These are phyloP conservation scores for Choiromyces venosus DNA, from an alignment of 495 filamentous ascomycete species.

Conservation along the genomic window DNA sequence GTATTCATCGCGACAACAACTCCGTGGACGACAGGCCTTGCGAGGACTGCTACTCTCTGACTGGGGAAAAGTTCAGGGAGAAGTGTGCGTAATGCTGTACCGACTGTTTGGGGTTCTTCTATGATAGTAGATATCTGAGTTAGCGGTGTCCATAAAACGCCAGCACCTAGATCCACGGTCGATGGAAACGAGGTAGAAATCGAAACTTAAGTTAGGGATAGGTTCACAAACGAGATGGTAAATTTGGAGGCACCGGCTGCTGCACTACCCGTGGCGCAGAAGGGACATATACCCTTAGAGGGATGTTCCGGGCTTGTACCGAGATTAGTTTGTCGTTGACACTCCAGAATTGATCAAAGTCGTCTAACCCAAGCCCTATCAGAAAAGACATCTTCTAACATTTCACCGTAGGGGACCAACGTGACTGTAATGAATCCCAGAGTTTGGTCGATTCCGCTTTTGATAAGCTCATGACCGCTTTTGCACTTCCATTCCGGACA, in stretches of 20 bases:
- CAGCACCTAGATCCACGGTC: constrained; percentile 36
- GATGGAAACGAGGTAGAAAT: not conserved
- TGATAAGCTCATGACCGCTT: constrained; percentile 85
- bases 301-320: constrained; percentile 69
- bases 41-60: constrained; percentile 75
- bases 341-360: constrained; percentile 63
- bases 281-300: constrained; percentile 82
- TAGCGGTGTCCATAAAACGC: not conserved
- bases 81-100: constrained; percentile 67
- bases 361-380: constrained; percentile 51
- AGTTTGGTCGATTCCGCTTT: constrained; percentile 80
- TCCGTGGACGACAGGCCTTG: constrained; percentile 86
- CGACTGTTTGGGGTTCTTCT: constrained; percentile 70
- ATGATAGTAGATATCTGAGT: constrained; percentile 33
- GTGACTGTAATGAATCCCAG: constrained; percentile 77
- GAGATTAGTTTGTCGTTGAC: constrained; percentile 70
- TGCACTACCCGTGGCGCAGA: constrained; percentile 47
- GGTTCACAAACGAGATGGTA: constrained; percentile 30
- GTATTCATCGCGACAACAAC: constrained; percentile 75
- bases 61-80: constrained; percentile 84
- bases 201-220: not conserved
- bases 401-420: constrained; percentile 48
- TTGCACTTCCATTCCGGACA: constrained; percentile 81
- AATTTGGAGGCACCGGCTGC: constrained; percentile 46
- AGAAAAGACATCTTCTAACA: constrained; percentile 9